Percentiles rank a stretch among this genome's conserved stretches.
These are phyloP conservation scores for Crepidotus variabilis DNA, from an alignment of 768 basidiomycete species.

Conservation along the genomic window DNA sequence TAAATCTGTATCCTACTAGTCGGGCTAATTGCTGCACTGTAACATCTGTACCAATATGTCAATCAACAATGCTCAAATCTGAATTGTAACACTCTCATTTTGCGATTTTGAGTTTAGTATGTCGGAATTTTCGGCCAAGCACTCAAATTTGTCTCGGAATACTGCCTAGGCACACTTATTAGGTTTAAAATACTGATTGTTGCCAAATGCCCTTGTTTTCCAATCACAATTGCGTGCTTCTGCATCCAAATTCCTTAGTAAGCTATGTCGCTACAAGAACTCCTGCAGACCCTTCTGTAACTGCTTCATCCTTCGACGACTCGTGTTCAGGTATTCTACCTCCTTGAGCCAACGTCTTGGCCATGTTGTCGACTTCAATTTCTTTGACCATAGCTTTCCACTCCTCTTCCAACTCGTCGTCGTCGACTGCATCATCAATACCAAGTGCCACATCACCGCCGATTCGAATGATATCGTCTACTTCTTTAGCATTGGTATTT, in stretches of 20 bases:
- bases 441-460: constrained; percentile 62
- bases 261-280: constrained; percentile 3
- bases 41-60: too few species aligned
- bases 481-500: constrained; percentile 75
- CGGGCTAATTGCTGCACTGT: too few species aligned
- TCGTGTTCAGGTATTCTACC: neutral
- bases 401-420: constrained; percentile 59
- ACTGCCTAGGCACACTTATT: too few species aligned
- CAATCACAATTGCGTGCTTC: neutral
- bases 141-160: too few species aligned
- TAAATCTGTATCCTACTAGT: constrained; percentile 1
- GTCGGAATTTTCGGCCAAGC: too few species aligned
- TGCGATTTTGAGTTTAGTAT: too few species aligned
- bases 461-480: constrained; percentile 72
- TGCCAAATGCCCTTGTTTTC: too few species aligned
- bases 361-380: constrained; percentile 17
- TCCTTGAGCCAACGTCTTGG: constrained; percentile 7
- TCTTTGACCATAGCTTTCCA: constrained; percentile 48
- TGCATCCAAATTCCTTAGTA: neutral
- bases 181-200: too few species aligned
- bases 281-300: too few species aligned
- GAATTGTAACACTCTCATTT: too few species aligned
- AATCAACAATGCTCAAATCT: too few species aligned
- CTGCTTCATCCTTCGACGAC: neutral
- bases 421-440: constrained; percentile 40